Evolutionary conservation across 805 yeast genomes (phyloP), one percentile per base, ranked within the genome.

Genomic region (Candida patagonica): DNA sequence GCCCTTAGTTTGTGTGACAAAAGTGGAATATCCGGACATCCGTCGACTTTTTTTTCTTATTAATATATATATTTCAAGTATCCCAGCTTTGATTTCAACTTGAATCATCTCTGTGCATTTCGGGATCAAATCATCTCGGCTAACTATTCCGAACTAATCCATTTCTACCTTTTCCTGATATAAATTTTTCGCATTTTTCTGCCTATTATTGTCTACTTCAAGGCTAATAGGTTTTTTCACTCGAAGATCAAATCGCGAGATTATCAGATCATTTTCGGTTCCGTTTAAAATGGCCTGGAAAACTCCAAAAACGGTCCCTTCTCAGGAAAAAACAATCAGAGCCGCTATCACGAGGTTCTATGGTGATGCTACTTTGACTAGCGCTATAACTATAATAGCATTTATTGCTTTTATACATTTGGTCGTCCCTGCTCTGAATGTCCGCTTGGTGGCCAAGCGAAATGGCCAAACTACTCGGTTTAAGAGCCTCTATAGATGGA

Each of bases 211-310:
- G n/a, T n/a, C n/a, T n/a, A n/a, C n/a, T n/a, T n/a, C n/a, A n/a
- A n/a, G n/a, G n/a, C n/a, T n/a, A n/a, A n/a, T n/a, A n/a, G n/a
- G n/a, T n/a, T n/a, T n/a, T n/a, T n/a, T n/a, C n/a, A n/a, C n/a
- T n/a, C n/a, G n/a, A n/a, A n/a, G n/a, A n/a, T n/a, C n/a, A n/a
- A n/a, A n/a, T n/a, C n/a, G n/a, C n/a, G n/a, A n/a, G n/a, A n/a
- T n/a, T n/a, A n/a, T n/a, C n/a, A n/a, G n/a, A n/a, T n/a, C n/a
- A n/a, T n/a, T n/a, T n/a, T n/a, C n/a, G n/a, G n/a, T n/a, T n/a
- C n/a, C n/a, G n/a, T n/a, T n/a, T n/a, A n/a, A n/a, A n/a, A 41
- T 13, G 37, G 41, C 25, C 20, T 44, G 47, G 47, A 26, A 34
- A n/a, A 22, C 42, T 2, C 30, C 25, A 15, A 36, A 42, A 1